Base-by-base conservation (phyloP, 2,329 filamentous ascomycete genomes). In the Nigrospora osmanthi region DNA sequence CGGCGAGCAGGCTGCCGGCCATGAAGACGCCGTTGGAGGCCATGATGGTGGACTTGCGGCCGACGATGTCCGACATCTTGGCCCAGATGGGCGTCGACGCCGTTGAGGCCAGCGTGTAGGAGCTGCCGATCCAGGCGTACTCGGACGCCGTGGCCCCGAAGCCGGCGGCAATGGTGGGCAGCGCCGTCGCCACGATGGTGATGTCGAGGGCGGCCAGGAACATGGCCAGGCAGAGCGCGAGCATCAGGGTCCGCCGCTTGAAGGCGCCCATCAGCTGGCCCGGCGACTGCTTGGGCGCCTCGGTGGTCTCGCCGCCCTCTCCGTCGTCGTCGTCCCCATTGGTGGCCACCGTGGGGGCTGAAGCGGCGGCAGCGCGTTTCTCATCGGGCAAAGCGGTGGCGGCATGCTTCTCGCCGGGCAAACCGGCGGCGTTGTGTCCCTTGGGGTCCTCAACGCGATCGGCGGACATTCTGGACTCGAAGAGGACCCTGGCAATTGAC, bases 41-140 rank as follows among this genome's bases (percentile, higher is more conserved):
- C n/a, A 69, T 54, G 9, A 69, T 47, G 13, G 65, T 57, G 0
- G 62, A 58, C 44, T 69, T 69, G 11, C 68, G 60, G 3, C 67
- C 67, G 57, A 63, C 67, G 13, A 70, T 67, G 48, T 70, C 67
- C 3, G 60, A 62, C 36, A 68, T 49, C 44, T 68, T 68, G 4
- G 75, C 77, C 80, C 80, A 84, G 44, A 81, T 72, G 3, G 80
- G 78, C 0, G 69, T 71, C 1, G 68, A 67, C 0, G 78, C 75
- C 0, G 78, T 75, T 52, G 75, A 76, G 12, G 77, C 78, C 13
- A 84, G 72, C 1, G 83, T 62, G 56, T 80, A 85, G 2, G 80
- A 75, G 23, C 73, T 77, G 1, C 80, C 81, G 44, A 85, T 78
- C 81, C 80, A 84, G n/a, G 76, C 75, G 58, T 83, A 85, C 6